These are phyloP conservation scores for Trichoderma sp. DNA, from an alignment of 2,329 filamentous ascomycete genomes.

Conservation along the genomic window DNA sequence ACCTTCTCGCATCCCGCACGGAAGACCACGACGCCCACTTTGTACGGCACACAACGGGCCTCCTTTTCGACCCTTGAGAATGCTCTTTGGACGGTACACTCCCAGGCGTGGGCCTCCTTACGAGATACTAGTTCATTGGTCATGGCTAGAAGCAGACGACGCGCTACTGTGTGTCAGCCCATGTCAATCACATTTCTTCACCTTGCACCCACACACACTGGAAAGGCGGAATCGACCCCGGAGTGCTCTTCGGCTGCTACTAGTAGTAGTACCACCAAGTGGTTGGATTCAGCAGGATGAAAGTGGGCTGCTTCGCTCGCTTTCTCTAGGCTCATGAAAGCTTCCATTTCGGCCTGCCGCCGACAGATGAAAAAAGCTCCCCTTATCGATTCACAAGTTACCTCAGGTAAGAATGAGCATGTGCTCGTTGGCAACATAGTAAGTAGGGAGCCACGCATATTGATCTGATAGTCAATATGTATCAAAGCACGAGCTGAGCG, in stretches of 20 bases:
- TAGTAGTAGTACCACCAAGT: not conserved
- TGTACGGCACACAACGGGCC: not conserved
- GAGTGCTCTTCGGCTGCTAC: not conserved
- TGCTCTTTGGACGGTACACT: not conserved
- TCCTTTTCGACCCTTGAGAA: not conserved
- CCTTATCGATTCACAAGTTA: not conserved
- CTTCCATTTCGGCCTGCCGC: not conserved
- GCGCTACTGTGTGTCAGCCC: slow-evolving; percentile 22
- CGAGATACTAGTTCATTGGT: slow-evolving; percentile 10
- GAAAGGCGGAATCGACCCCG: not conserved
- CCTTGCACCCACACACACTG: slow-evolving; percentile 7
- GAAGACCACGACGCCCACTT: not conserved
- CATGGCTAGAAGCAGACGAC: slow-evolving; percentile 3
- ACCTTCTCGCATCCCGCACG: not conserved
- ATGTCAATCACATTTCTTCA: slow-evolving; percentile 21
- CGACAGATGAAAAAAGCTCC: not conserved
- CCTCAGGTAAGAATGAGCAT: not conserved
- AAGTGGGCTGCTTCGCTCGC: not conserved
- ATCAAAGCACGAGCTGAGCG: not conserved
- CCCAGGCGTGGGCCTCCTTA: not conserved
- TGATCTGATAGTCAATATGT: not conserved
- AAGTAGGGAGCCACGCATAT: not conserved
- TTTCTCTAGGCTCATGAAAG: not conserved
- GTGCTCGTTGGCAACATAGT: not conserved
- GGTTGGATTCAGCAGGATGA: not conserved